Evolutionary conservation across 2,329 filamentous ascomycete species (phyloP), one percentile per base, ranked within the genome.

Genomic region (Ophiostoma ips): DNA sequence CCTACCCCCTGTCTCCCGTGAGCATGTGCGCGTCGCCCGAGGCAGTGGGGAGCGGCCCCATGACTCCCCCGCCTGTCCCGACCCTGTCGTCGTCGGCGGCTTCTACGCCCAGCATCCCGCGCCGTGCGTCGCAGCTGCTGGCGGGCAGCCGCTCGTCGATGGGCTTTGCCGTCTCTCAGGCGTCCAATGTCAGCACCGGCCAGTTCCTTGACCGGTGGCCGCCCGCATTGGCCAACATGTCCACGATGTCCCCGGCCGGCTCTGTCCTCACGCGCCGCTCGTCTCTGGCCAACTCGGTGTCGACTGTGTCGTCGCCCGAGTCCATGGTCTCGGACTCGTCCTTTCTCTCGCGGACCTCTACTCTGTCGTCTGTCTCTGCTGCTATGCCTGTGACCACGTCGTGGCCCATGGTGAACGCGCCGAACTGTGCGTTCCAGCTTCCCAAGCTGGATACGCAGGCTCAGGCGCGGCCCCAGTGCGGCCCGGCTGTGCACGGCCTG

Each of bases 251-350:
- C 18, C 76, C 77, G 24, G 68, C 71, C 58, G 67, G 66, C 56
- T 71, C 72, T 57, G 60, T 66, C 47, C 66, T 68, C 2, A 64
- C 68, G 35, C 77, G 78, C 53, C 76, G 77, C 54, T 79, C 77
- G 13, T 81, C 78, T 15, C 72, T 81, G 53, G 77, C 77, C 61
- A 79, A 73, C 59, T 79, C 78, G 16, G 67, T 78, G 57, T 82
- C 78, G 24, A 76, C 75, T 30, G 72, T 74, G 33, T 82, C 79
- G 52, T 82, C 79, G 28, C 79, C 79, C 55, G 78, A 82, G 60
- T 82, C 79, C 50, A 81, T 82, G 77, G 65, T 82, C 43, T 81
- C 79, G 52, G 79, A 82, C 60, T 68, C 70, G 51, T 81, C 74
- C 52, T 72, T 72, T 54, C 71, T 76, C 55, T 81, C 78, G 56